A percentile compares a stretch with the other conserved stretches of the same genome.
Conservation (phyloP, 1,284 basidiomycete species). For the Abortiporus biennis region DNA sequence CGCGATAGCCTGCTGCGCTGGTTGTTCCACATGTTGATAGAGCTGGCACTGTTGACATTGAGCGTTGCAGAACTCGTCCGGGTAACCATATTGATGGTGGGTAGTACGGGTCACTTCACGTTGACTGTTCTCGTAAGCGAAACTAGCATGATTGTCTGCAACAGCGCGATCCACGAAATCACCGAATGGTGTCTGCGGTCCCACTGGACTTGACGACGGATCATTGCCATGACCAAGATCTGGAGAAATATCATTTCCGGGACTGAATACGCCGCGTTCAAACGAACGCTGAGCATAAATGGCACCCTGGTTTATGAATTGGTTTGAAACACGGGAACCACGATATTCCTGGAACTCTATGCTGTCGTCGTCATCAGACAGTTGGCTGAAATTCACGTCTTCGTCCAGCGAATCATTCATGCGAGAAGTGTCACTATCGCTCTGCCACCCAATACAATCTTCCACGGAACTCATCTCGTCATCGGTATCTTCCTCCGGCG, state of each 20-base stretch:
- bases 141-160: conserved; percentile 29
- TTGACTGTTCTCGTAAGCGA: conserved; percentile 8
- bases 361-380: conserved; percentile 14
- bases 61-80: conserved; percentile 19
- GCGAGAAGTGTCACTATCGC: conserved; percentile 15
- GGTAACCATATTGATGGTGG: conserved; percentile 18
- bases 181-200: conserved; percentile 68
- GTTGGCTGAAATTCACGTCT: conserved; percentile 17
- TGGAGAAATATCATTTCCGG: conserved; percentile 65
- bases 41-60: conserved; percentile 24
- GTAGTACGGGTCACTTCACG: conserved; percentile 7
- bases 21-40: conserved; percentile 12
- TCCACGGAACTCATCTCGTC: conserved; percentile 36
- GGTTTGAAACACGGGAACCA: conserved; percentile 6
- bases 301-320: too few relatives aligned
- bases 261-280: conserved; percentile 50
- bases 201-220: conserved; percentile 57
- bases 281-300: conserved; percentile 15
- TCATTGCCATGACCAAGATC: conserved; percentile 43
- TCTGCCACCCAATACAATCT: conserved; percentile 19
- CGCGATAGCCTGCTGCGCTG: conserved; percentile 18
- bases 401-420: conserved; percentile 19
- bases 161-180: conserved; percentile 70
- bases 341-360: conserved; percentile 9
- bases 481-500: conserved; percentile 30